Evolutionary conservation across 768 basidiomycete genomes (phyloP).

Genomic region (Exsudoporus frostii): DNA sequence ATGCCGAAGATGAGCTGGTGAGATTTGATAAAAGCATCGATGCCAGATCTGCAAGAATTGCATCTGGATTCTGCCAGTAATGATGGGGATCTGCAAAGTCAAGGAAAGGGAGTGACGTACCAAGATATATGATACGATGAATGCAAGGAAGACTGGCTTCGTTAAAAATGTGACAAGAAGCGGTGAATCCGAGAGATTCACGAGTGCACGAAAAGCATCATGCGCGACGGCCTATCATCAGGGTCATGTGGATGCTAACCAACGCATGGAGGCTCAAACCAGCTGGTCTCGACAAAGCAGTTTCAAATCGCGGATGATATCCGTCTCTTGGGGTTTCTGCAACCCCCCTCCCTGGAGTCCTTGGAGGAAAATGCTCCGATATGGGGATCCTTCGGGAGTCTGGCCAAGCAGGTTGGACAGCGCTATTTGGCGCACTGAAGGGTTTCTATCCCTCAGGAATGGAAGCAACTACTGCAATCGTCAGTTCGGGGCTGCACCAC

Average conservation of each 20-base stretch:
- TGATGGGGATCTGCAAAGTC: slow-evolving; percentile 7
- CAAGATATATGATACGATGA: slow-evolving; percentile 86
- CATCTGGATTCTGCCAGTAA: slow-evolving; percentile 70
- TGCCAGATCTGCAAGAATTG: slow-evolving; percentile 89
- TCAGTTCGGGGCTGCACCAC: slow-evolving; percentile 7
- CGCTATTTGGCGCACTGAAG: slow-evolving; percentile 83
- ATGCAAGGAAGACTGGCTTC: slow-evolving; percentile 70
- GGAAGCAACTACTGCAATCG: slow-evolving; percentile 58
- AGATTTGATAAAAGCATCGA: slow-evolving; percentile 98
- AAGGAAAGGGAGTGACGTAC: slow-evolving; percentile 45
- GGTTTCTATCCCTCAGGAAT: slow-evolving; percentile 84
- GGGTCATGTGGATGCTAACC: slow-evolving; percentile 15
- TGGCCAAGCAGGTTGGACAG: slow-evolving; percentile 80
- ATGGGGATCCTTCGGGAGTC: slow-evolving; percentile 65
- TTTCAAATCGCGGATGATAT: slow-evolving; percentile 77
- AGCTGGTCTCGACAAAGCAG: slow-evolving; percentile 85
- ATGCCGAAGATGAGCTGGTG: slow-evolving; percentile 68
- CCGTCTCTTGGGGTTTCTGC: slow-evolving; percentile 57
- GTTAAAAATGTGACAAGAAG: slow-evolving; percentile 62
- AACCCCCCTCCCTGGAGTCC: slow-evolving; percentile 57
- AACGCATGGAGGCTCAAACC: slow-evolving; percentile 40
- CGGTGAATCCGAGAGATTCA: slow-evolving; percentile 88
- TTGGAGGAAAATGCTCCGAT: slow-evolving; percentile 73
- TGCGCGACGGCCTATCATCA: slow-evolving; percentile 74
- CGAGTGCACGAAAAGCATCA: slow-evolving; percentile 90